Percentiles rank a stretch among this genome's conserved stretches.
These are phyloP conservation scores for Solanum okadae DNA, from an alignment of 257 asterid genomes.

Conservation along the genomic window DNA sequence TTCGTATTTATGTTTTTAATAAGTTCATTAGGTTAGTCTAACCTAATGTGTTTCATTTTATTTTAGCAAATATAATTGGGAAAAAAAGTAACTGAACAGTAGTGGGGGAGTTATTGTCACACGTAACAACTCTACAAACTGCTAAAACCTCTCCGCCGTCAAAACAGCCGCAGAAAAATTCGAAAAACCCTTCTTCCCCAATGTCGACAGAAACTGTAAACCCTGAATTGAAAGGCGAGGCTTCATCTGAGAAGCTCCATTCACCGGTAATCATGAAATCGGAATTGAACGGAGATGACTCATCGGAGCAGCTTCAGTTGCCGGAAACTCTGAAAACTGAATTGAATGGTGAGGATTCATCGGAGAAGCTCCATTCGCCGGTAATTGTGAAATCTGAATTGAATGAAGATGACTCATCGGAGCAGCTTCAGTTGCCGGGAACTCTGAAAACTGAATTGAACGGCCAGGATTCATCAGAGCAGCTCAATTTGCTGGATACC, in stretches of 20 bases:
- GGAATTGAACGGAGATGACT: slow-evolving; percentile 23
- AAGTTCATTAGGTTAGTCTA: too few species aligned
- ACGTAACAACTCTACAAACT: background rate
- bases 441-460: slow-evolving; percentile 45
- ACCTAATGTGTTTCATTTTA: too few species aligned
- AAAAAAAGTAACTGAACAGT: background rate
- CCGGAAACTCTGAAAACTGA: slow-evolving; percentile 45
- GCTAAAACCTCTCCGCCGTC: background rate
- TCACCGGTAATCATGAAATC: slow-evolving; percentile 15
- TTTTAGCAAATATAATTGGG: too few species aligned
- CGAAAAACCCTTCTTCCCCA: background rate
- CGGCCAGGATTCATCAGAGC: slow-evolving; percentile 23
- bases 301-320: slow-evolving; percentile 11
- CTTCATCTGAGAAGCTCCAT: slow-evolving; percentile 16
- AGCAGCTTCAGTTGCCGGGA: slow-evolving; percentile 8
- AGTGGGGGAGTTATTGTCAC: background rate
- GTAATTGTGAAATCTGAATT: background rate
- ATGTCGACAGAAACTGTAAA: slow-evolving; percentile 49
- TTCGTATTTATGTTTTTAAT: too few species aligned
- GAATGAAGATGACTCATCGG: background rate
- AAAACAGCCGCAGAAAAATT: background rate
- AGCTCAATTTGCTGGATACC: slow-evolving; percentile 9
- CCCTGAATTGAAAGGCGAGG: slow-evolving; percentile 29
- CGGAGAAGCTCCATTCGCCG: slow-evolving; percentile 12
- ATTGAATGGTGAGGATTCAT: slow-evolving; percentile 22